Base-by-base conservation (phyloP, 306 rosid genomes). In the Heteromeles arbutifolia region DNA sequence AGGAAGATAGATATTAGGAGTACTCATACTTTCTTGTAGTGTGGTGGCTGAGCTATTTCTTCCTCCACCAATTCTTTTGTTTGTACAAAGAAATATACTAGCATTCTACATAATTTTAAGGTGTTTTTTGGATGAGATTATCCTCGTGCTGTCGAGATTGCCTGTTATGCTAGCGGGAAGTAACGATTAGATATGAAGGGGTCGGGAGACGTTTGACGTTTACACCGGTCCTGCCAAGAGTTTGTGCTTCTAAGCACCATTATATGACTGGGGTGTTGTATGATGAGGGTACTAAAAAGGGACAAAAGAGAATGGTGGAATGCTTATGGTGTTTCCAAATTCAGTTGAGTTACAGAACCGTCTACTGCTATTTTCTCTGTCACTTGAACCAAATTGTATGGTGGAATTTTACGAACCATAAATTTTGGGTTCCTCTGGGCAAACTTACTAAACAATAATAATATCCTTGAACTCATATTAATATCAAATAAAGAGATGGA, bases 31-130 rank as follows among this genome's bases (percentile, higher is more conserved):
- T 32, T 84, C 76, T 68, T 76, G 67, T 73, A 65, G 75, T 79
- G 81, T 70, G 85, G 71, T 72, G 83, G 82, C 15, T 65, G 73
- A 82, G 86, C 79, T 79, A 82, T 77, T 74, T 70, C 69, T 31
- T 18, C 83, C 78, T 72, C 87, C 85, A 74, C 90, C 90, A 76
- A 76, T 73, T 84, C 78, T 9, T 85, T 78, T 87, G 76, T 63
- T 79, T 81, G 81, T 92, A 90, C 84, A 85, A 82, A 90, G 70
- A 50, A 80, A 48, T 70, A 79, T 61, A 78, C 74, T 70, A 9
- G 67, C 67, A 65, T 32, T 32, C 67, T 78, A 74, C 72, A 71
- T 69, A 67, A 45, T 74, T 79, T 6, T 70, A 72, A 41, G 75
- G 61, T 65, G 24, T 6, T 18, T 59, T 67, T 39, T 29, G 72